phyloP scores from a whole-genome alignment of 306 rosid species.

The Ochetophila trinervis region DNA sequence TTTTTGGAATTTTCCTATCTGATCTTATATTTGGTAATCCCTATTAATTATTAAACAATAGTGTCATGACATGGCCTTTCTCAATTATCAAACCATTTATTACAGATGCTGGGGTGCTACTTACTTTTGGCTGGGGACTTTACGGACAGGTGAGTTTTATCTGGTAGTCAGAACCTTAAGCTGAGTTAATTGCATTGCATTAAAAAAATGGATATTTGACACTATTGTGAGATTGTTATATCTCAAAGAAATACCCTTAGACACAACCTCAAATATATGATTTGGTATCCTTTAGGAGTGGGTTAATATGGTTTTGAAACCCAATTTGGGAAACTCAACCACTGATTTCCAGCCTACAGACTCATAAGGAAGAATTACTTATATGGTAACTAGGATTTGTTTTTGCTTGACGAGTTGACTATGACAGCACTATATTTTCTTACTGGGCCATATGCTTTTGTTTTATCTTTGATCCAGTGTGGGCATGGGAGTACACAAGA shows the following conservation, averaged over 20 bases:
- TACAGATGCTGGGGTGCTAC: slow-evolving; percentile 67
- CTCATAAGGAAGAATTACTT: neutral
- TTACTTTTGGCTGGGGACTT: slow-evolving; percentile 90
- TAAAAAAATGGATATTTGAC: neutral
- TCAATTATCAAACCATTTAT: slow-evolving; percentile 9
- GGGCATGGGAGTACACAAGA: slow-evolving; percentile 78
- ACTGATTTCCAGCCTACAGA: no score
- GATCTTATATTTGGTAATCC: neutral
- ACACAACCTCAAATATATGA: no score
- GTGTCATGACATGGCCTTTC: neutral
- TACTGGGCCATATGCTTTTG: neutral
- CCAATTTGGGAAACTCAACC: no score
- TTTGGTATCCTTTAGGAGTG: no score
- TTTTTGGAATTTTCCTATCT: neutral
- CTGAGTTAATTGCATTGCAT: neutral
- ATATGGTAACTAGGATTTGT: neutral
- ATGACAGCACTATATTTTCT: neutral
- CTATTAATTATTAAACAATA: neutral
- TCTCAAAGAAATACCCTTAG: no score
- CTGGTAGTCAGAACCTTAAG: slow-evolving; percentile 2
- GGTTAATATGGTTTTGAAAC: no score
- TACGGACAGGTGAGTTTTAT: slow-evolving; percentile 76
- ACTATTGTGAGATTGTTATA: no score
- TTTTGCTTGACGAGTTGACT: neutral
- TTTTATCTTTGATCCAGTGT: slow-evolving; percentile 39